Evolutionary conservation across 805 yeast species (phyloP), one percentile per base, ranked within the genome.

Genomic region (Hemisphaericaspora nanyangensis): DNA sequence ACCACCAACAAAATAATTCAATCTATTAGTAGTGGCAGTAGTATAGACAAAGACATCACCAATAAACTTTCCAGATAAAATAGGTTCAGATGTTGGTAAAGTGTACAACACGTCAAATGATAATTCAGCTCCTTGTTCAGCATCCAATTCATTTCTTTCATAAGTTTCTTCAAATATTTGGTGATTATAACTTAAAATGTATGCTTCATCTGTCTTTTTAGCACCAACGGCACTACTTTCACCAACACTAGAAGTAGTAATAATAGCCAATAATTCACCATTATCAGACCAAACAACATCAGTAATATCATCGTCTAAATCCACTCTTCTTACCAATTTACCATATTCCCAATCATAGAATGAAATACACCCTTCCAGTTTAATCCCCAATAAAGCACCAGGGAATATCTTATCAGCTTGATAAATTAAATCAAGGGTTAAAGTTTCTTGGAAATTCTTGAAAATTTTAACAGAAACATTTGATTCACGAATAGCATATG

Each of bases 1-100:
- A 29, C 95, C 95, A 52, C 99, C 99, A 44, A 93, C 98, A 46
- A 89, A 77, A 61, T 93, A 93, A 65, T 90, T 91, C 56, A 93
- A 74, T 62, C 98, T 80, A 66, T 89, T 87, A 29, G 72, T 57
- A 17, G 95, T 74, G 15, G 80, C 56, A 2, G 97, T 88, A 12
- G 97, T 87, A 69, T 84, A 93, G 38, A 93, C 79, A 60, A 91
- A 90, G 33, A 93, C 97, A 68, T 93, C 98, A 49, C 98, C 99
- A 53, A 90, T 89, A 89, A 97, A 93, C 61, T 82, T 83, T 55
- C 97, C 97, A 20, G 95, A 82, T 44, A 85, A 79, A 28, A 91
- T 77, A 15, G 80, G 67, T 59, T 93, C 99, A 2, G 70, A 50
- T 18, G 70, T 62, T 42, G 77, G 76, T 43, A 88, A 76, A 45